Evolutionary conservation across 2,329 filamentous ascomycete species (phyloP).

Genomic region (Aureobasidium namibiae): DNA sequence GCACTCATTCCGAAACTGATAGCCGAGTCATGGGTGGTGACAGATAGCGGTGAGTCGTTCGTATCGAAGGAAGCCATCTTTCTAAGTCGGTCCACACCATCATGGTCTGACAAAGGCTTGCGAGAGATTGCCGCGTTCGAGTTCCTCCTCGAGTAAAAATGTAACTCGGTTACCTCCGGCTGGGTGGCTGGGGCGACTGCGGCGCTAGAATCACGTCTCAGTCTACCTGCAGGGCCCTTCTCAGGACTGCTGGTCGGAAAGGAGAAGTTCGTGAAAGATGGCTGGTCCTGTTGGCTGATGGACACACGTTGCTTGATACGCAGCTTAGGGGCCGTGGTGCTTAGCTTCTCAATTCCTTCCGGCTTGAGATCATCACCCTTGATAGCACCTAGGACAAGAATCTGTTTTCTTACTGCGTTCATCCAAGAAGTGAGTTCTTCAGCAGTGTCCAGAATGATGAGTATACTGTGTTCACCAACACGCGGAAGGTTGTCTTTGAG

Average conservation of each 20-base stretch:
- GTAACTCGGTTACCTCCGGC: background rate
- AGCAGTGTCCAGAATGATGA: conserved; percentile 65
- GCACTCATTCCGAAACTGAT: conserved; percentile 4
- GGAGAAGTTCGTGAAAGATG: conserved; percentile 1
- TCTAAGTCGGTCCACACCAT: background rate
- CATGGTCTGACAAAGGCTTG: background rate
- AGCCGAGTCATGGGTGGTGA: background rate
- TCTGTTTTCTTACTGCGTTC: conserved; percentile 57
- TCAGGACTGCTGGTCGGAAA: background rate
- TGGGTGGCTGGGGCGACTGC: background rate
- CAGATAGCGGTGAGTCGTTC: background rate
- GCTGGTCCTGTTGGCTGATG: background rate
- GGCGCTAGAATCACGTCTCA: background rate
- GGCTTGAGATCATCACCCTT: conserved; percentile 11
- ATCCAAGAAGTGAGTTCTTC: conserved; percentile 74
- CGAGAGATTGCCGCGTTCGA: background rate
- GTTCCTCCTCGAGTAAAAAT: background rate
- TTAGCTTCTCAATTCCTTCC: background rate
- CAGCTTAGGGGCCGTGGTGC: background rate
- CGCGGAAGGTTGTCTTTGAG: conserved; percentile 48
- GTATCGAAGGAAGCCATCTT: conserved; percentile 8
- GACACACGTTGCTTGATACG: background rate
- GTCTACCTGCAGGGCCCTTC: background rate
- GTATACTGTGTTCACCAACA: conserved; percentile 52
- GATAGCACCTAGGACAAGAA: conserved; percentile 61